These are phyloP conservation scores for Coleophoma cylindrospora DNA, from an alignment of 2,329 filamentous ascomycete genomes.

Conservation along the genomic window DNA sequence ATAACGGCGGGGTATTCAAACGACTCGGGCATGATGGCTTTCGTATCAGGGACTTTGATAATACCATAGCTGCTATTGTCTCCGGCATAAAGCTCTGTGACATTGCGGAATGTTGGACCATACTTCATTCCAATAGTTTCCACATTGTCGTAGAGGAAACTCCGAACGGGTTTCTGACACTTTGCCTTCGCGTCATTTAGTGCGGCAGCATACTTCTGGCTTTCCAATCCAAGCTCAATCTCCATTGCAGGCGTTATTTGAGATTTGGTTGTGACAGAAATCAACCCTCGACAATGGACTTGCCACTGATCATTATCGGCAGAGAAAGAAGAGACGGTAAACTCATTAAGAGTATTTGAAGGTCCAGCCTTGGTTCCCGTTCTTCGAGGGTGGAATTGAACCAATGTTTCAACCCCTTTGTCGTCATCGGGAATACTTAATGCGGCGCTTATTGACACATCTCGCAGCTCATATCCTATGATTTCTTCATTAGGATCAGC, in stretches of 20 bases:
- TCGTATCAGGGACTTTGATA: neutral
- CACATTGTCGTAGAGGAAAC: neutral
- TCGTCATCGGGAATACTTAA: neutral
- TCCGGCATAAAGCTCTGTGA: neutral
- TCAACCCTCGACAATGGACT: neutral
- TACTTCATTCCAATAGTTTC: neutral
- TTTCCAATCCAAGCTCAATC: neutral
- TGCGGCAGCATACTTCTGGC: neutral
- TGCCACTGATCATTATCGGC: neutral
- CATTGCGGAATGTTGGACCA: neutral
- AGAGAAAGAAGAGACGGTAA: neutral
- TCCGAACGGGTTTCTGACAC: neutral
- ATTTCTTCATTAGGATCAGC: neutral
- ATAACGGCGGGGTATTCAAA: neutral
- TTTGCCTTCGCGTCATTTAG: neutral
- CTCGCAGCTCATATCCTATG: neutral
- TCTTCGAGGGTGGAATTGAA: neutral
- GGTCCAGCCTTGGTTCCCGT: neutral
- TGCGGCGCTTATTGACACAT: neutral
- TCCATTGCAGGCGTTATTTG: neutral
- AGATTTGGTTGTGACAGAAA: neutral
- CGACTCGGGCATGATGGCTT: neutral
- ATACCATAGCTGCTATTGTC: neutral
- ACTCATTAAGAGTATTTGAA: neutral
- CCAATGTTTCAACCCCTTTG: neutral